Evolutionary conservation across 1,139 yeast species (phyloP), one percentile per base, ranked within the genome.

Genomic region (Kurtzmaniella quercitrusa): DNA sequence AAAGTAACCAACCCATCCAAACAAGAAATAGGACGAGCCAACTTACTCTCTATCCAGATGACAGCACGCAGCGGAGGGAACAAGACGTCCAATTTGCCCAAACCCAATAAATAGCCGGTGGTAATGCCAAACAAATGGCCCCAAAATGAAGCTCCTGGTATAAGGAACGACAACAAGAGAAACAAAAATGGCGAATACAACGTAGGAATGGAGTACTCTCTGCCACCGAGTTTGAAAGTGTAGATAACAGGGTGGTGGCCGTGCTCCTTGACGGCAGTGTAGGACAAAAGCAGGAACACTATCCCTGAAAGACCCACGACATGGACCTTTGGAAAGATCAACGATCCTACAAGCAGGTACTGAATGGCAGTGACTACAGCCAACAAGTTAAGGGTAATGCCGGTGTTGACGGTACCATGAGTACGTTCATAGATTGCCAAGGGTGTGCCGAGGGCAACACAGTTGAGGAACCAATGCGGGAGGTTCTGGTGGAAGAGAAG

Each of bases 381-480:
- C 45, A 85, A 64, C 23, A 86, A 68, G 60, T 89, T 88, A 47
- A 91, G 69, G 17, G 90, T 83, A 43, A 91, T 73, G 1, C 95
- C 97, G 2, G 97, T 86, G 59, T 87, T 80, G 1, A 91, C 83
- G 0, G 98, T 90, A 9, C 98, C 98, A 54, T 89, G 85, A 24
- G 68, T 62, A 44, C 73, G 68, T 66, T 91, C 98, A 62, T 83
- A 90, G 43, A 76, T 70, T 25, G 86, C 68, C 57, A 90, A 65
- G 5, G 91, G 89, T 0, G 81, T 66, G 43, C 73, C 65, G 39
- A 89, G 59, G 0, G 85, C 77, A 38, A 80, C 49, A n/a, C 79
- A 51, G 58, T 88, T 88, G 55, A 86, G 63, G 2, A 78, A 45
- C 64, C 91, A 68, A 61, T 89, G 96, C 44, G 82, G 48, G 19